Conservation (phyloP, 257 asterid species). For the Ilex asprella region DNA sequence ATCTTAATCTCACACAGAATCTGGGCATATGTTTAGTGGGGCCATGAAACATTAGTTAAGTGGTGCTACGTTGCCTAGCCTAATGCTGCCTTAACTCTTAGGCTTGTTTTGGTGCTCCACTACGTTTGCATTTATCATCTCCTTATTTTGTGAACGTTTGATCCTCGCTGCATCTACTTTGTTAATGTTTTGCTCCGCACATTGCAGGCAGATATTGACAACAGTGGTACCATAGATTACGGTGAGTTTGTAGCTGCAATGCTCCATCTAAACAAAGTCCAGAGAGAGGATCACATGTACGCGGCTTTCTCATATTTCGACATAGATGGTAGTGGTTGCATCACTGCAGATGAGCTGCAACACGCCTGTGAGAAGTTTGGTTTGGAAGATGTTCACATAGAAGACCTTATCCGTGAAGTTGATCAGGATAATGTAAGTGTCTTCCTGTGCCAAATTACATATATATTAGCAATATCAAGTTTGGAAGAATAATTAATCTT, state of each 20-base stretch:
- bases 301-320: slow-evolving; percentile 47
- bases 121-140: too few species aligned
- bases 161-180: too few species aligned
- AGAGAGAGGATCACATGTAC: slow-evolving; percentile 41
- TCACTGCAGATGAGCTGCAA: slow-evolving; percentile 41
- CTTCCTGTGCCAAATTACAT: background rate
- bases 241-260: slow-evolving; percentile 45
- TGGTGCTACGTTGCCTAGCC: too few species aligned
- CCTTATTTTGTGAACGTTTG: too few species aligned
- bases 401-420: slow-evolving; percentile 39
- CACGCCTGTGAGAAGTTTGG: slow-evolving; percentile 39
- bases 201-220: slow-evolving; percentile 42
- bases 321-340: slow-evolving; percentile 47
- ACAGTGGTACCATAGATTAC: slow-evolving; percentile 45
- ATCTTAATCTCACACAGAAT: too few species aligned
- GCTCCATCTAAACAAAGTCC: slow-evolving; percentile 40
- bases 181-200: background rate
- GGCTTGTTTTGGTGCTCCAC: too few species aligned
- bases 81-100: too few species aligned
- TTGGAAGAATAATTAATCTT: background rate
- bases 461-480: background rate
- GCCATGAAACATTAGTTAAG: too few species aligned
- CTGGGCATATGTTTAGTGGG: too few species aligned
- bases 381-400: slow-evolving; percentile 30
- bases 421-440: slow-evolving; percentile 36